Conservation (phyloP, 2,329 filamentous ascomycete genomes). For the Colletotrichum tabaci region DNA sequence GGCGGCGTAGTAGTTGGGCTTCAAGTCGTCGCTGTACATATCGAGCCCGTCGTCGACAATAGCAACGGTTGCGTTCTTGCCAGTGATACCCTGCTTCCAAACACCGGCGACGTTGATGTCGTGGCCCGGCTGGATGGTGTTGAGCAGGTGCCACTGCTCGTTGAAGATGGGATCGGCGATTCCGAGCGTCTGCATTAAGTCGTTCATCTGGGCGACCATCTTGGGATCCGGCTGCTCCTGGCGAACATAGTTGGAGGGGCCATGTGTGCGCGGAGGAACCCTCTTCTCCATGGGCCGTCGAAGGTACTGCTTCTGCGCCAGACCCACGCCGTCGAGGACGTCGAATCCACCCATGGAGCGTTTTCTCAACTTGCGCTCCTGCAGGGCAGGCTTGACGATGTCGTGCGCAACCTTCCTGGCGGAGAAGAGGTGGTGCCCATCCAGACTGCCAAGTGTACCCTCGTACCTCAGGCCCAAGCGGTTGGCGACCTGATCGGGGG, state of each 20-base stretch:
- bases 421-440: conserved; percentile 88
- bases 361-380: conserved; percentile 73
- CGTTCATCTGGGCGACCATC: conserved; percentile 70
- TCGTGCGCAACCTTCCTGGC: conserved; percentile 75
- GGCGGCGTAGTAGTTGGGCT: conserved; percentile 91
- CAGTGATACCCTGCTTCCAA: conserved; percentile 92
- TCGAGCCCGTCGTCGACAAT: conserved; percentile 97
- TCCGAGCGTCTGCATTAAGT: conserved; percentile 75
- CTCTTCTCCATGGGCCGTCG: conserved; percentile 69
- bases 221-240: conserved; percentile 50
- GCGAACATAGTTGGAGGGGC: conserved; percentile 28
- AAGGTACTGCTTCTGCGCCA: conserved; percentile 80
- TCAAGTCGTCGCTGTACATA: conserved; percentile 94
- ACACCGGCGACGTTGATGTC: conserved; percentile 97
- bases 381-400: conserved; percentile 68
- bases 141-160: conserved; percentile 96
- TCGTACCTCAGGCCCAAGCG: conserved; percentile 85
- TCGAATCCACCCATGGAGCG: conserved; percentile 67
- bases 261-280: conserved; percentile 54
- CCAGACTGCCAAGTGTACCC: conserved; percentile 83
- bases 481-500: conserved; percentile 78
- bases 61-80: conserved; percentile 88
- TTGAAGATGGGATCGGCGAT: conserved; percentile 93
- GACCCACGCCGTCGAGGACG: conserved; percentile 80
- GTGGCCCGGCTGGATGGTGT: conserved; percentile 84